Conservation (phyloP, 176 grass and related monocot species). For the Cenchrus purpureus region DNA sequence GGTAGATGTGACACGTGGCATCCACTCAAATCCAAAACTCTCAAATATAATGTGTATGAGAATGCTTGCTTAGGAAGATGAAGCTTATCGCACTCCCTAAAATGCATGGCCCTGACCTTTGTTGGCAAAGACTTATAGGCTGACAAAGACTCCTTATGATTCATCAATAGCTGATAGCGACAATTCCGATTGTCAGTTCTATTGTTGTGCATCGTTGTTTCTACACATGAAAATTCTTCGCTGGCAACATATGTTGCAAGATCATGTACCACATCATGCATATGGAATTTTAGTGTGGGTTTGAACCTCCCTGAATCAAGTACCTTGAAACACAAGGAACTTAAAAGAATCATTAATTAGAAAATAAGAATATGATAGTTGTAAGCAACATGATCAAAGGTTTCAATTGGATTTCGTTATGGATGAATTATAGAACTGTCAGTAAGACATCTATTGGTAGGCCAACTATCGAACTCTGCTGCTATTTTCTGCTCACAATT, state of each 20-base stretch:
- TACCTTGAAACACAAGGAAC: no score
- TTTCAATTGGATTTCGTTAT: no score
- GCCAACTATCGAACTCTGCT: no score
- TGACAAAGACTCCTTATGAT: background rate
- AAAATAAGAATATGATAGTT: no score
- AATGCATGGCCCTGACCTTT: constrained; percentile 43
- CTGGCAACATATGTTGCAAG: constrained; percentile 44
- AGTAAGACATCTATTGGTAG: no score
- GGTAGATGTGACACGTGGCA: constrained; percentile 33
- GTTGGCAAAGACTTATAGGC: background rate
- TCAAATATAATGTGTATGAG: constrained; percentile 21
- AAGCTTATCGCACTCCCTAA: background rate
- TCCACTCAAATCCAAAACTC: constrained; percentile 54
- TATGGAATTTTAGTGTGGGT: background rate
- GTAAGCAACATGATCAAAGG: no score
- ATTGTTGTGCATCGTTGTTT: background rate
- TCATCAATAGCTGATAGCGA: constrained; percentile 33
- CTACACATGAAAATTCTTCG: constrained; percentile 34
- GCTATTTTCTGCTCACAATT: no score
- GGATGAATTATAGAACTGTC: no score
- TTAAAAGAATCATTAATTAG: no score
- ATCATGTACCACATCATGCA: constrained; percentile 57
- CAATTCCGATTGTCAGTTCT: background rate
- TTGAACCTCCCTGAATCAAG: no score
- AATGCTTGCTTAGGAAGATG: constrained; percentile 13